Evolutionary conservation across 495 filamentous ascomycete species (phyloP), one percentile per base, ranked within the genome.

Genomic region (Pseudomonodictys pantanalensis): DNA sequence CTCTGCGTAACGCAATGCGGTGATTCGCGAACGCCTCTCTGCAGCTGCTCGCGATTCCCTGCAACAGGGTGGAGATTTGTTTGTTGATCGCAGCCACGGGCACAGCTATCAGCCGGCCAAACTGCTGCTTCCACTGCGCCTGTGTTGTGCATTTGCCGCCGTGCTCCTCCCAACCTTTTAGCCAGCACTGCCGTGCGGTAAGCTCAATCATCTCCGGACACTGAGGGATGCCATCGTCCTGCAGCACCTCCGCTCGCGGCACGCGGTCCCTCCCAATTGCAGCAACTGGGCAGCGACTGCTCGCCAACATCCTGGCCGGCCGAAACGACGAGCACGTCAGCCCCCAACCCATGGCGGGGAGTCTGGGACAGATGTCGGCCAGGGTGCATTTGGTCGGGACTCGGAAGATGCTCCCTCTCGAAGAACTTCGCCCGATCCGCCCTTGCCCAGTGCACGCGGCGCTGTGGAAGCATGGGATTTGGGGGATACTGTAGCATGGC

Each of bases 71-170:
- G 58, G 58, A 60, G 49, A 60, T 60, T n/a, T 60, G 58, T 60
- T 60, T 60, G 58, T 60, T 60, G 58, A 60, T 60, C 58, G 38
- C n/a, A n/a, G n/a, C n/a, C n/a, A 50, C 30, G 45, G 47, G 35
- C 56, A 46, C 55, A 35, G 32, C 4, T 25, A 44, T 59, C 56
- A 59, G 56, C 56, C 48, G 46, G 56, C 32, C 23, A 30, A 25
- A 6, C 5, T 5, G 20, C 39, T 18, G 22, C 24, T 11, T 8
- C 39, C 35, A 10, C n/a, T 51, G 47, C 56, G 56, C 56, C 46
- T 59, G 56, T 59, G 56, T 59, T 52, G 51, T 52, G 56, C 47
- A 52, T 56, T 51, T 3, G 17, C 24, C 24, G 45, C 45, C n/a
- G n/a, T 20, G 42, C 42, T 20, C 9, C 20, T 7, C 10, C 7